These are phyloP conservation scores for Stemphylium beticola DNA, from an alignment of 2,329 filamentous ascomycete genomes.

Conservation along the genomic window DNA sequence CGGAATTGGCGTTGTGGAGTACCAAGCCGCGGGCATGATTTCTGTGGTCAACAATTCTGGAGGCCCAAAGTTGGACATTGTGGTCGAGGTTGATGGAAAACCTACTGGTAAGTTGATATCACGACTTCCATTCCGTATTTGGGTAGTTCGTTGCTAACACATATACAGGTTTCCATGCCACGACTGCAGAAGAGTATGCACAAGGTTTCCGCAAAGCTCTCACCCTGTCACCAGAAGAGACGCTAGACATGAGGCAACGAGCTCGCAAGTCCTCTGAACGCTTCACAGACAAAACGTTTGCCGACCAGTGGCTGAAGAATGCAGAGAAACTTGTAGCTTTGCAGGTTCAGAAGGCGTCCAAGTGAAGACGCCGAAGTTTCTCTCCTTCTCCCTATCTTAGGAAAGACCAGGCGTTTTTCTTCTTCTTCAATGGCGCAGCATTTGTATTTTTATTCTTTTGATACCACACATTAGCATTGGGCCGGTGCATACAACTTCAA, in stretches of 20 bases:
- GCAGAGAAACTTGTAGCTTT: constrained; percentile 72
- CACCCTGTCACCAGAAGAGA: constrained; percentile 66
- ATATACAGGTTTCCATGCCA: constrained; percentile 78
- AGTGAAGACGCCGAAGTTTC: neutral
- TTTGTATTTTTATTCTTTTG: neutral
- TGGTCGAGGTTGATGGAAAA: constrained; percentile 77
- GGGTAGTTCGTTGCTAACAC: too few relatives aligned
- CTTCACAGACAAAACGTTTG: constrained; percentile 89
- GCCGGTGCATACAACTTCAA: neutral
- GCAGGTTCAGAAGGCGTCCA: constrained; percentile 32
- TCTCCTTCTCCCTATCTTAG: too few relatives aligned
- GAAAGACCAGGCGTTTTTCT: neutral
- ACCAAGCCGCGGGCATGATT: constrained; percentile 92
- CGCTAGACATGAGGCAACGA: constrained; percentile 74
- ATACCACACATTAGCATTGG: constrained; percentile 17
- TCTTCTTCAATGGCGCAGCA: neutral
- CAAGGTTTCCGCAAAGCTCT: constrained; percentile 79
- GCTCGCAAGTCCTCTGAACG: constrained; percentile 79
- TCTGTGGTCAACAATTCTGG: constrained; percentile 92
- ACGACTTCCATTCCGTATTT: neutral
- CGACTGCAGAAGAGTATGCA: constrained; percentile 79
- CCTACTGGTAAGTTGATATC: constrained; percentile 67
- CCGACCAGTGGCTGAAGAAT: constrained; percentile 75
- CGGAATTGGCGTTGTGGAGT: constrained; percentile 97
- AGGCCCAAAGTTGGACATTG: constrained; percentile 92